Evolutionary conservation across 208 protist genomes (phyloP).

Genomic region (Leptomonas pyrrhocoris): DNA sequence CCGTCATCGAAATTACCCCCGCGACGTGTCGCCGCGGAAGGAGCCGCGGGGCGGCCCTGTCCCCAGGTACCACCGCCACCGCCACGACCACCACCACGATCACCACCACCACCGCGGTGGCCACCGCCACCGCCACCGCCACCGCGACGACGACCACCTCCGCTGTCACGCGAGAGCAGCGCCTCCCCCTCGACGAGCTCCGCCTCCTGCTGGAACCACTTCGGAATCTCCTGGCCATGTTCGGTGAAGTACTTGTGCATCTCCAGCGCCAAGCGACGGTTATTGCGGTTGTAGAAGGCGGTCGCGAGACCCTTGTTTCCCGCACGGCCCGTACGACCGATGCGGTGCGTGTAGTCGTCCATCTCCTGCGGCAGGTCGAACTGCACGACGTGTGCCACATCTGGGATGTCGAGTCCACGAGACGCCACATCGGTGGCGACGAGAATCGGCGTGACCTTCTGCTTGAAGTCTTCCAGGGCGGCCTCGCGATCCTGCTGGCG

Average conservation of each 20-base stretch:
- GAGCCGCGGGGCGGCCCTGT: constrained; percentile 18
- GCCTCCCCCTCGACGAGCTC: constrained; percentile 80
- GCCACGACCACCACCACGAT: constrained; percentile 29
- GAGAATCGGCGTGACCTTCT: constrained; percentile 89
- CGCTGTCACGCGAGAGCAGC: constrained; percentile 49
- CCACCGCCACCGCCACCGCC: constrained; percentile 40
- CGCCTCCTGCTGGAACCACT: constrained; percentile 79
- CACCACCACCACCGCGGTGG: constrained; percentile 29
- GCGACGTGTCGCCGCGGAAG: constrained; percentile 22
- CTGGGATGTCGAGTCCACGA: constrained; percentile 97
- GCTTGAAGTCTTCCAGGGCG: constrained; percentile 90
- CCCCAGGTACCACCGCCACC: constrained; percentile 29
- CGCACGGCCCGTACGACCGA: constrained; percentile 98
- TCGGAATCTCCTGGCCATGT: constrained; percentile 88
- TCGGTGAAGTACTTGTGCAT: constrained; percentile 86
- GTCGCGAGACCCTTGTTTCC: constrained; percentile 96
- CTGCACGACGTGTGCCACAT: constrained; percentile 97
- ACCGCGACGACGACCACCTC: constrained; percentile 41
- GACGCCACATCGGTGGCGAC: constrained; percentile 98
- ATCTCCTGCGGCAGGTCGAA: constrained; percentile 97
- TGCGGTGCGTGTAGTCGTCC: constrained; percentile 99
- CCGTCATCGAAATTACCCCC: constrained; percentile 59
- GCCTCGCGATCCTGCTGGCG: constrained; percentile 86
- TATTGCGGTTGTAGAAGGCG: constrained; percentile 90
- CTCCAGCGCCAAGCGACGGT: constrained; percentile 62